Evolutionary conservation across 2,329 filamentous ascomycete genomes (phyloP).

Genomic region (Verticillium tricorpus): DNA sequence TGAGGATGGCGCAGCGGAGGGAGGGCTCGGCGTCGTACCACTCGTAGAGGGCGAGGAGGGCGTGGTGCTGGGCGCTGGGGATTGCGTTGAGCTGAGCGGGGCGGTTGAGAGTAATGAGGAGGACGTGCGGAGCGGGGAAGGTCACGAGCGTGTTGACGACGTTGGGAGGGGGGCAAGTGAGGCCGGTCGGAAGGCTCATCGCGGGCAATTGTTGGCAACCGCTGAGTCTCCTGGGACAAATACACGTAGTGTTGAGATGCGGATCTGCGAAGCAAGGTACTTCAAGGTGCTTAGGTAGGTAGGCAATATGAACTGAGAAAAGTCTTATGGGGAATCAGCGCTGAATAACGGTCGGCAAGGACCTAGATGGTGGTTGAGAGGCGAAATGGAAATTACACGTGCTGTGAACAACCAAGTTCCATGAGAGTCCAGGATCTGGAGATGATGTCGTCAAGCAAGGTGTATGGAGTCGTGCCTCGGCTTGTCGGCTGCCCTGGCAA

Average conservation of each 20-base stretch:
- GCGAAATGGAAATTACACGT: too few relatives aligned
- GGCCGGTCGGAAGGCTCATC: neutral
- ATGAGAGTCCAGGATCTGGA: neutral
- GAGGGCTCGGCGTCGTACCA: conserved; percentile 61
- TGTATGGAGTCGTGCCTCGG: neutral
- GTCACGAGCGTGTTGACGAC: conserved; percentile 37
- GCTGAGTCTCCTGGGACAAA: too few relatives aligned
- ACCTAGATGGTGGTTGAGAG: too few relatives aligned
- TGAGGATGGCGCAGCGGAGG: conserved; percentile 59
- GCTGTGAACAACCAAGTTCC: too few relatives aligned
- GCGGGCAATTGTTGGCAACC: neutral
- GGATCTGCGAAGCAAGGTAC: too few relatives aligned
- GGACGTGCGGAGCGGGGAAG: conserved; percentile 49
- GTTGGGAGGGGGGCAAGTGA: conserved; percentile 23
- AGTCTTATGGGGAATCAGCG: too few relatives aligned
- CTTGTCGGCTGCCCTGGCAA: neutral
- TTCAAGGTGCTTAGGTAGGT: too few relatives aligned
- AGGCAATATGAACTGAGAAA: too few relatives aligned
- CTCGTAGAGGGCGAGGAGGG: conserved; percentile 36
- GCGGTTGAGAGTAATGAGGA: conserved; percentile 58
- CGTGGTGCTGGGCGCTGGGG: conserved; percentile 40
- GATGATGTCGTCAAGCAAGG: neutral
- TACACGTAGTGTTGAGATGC: too few relatives aligned
- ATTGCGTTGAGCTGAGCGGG: conserved; percentile 56
- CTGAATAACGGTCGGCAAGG: too few relatives aligned